A percentile compares a stretch with the other conserved stretches of the same genome.
Evolutionary conservation across 345 rosid genomes (phyloP).

Genomic region (Acer campestre): DNA sequence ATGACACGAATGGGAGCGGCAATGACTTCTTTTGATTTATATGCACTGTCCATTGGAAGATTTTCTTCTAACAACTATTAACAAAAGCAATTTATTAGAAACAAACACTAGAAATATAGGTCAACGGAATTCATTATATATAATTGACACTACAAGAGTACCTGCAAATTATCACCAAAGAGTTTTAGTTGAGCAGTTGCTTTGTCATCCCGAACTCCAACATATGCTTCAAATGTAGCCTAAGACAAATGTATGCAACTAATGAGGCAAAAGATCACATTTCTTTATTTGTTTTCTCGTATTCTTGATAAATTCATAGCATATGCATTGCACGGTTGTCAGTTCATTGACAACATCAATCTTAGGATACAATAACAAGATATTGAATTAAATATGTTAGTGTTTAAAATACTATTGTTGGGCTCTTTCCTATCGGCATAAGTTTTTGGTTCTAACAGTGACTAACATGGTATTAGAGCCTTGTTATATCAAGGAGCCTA

Average conservation of each 20-base stretch:
- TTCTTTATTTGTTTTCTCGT: not conserved
- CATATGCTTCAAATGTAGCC: conserved; percentile 93
- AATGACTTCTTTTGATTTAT: conserved; percentile 66
- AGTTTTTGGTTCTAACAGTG: too few species aligned
- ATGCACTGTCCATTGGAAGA: conserved; percentile 80
- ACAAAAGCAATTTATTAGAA: conserved; percentile 17
- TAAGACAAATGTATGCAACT: conserved; percentile 24
- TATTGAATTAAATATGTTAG: not conserved
- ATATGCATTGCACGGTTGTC: not conserved
- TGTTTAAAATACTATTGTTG: too few species aligned
- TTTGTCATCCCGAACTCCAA: conserved; percentile 83
- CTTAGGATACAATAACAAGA: not conserved
- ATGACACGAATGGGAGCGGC: conserved; percentile 97
- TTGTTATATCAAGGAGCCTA: too few species aligned
- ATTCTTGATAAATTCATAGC: not conserved
- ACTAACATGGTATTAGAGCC: too few species aligned
- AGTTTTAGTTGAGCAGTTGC: conserved; percentile 84
- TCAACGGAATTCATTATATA: conserved; percentile 8
- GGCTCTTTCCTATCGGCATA: too few species aligned
- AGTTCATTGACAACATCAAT: not conserved
- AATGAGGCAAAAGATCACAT: not conserved
- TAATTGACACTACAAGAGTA: conserved; percentile 24
- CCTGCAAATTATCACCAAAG: conserved; percentile 88
- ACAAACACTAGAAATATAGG: not conserved
- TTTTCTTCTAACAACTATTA: conserved; percentile 76